Base-by-base conservation (phyloP, 257 asterid genomes). In the Hygrophila difformis region DNA sequence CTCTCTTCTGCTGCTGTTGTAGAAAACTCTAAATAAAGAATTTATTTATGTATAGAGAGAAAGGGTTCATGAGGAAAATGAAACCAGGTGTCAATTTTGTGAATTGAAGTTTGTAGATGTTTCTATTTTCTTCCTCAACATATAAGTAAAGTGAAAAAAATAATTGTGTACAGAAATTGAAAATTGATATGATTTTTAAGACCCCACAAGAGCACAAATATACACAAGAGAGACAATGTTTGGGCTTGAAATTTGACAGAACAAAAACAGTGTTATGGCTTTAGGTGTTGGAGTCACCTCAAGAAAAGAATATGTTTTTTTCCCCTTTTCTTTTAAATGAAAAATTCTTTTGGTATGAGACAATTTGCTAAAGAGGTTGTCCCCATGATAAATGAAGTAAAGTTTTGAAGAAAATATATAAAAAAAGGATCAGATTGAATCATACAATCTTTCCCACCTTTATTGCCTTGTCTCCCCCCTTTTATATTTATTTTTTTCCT, bases 261-360 rank as follows among this genome's bases (percentile, higher is more conserved):
- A 63, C 38, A 49, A 28, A 55, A 60, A 39, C 13, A 41, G n/a
- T 51, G 44, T 60, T 15, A 43, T 56, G 45, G 57, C 59, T 68
- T 69, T 53, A 50, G 46, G 49, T 75, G 49, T 57, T 74, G 82
- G 80, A 74, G 93, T 78, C 79, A 75, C 67, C 71, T 81, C 93
- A 74, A 63, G 39, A 42, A 51, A 77, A 62, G 70, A 60, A 69
- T 51, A 45, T 47, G n/a, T n/a, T n/a, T n/a, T n/a, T n/a, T n/a
- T n/a, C n/a, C n/a, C n/a, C n/a, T n/a, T n/a, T n/a, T n/a, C n/a
- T n/a, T n/a, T n/a, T n/a, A n/a, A n/a, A n/a, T n/a, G n/a, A n/a
- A 38, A 28, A 7, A 24, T 37, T 11, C 18, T 67, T 55, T 65
- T 40, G 33, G 68, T 53, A 65, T 57, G 65, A 68, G 82, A 75